A percentile compares a stretch with the other conserved stretches of the same genome.
Conservation (phyloP, 1,284 basidiomycete species). For the Tetrapyrgos nigripes region DNA sequence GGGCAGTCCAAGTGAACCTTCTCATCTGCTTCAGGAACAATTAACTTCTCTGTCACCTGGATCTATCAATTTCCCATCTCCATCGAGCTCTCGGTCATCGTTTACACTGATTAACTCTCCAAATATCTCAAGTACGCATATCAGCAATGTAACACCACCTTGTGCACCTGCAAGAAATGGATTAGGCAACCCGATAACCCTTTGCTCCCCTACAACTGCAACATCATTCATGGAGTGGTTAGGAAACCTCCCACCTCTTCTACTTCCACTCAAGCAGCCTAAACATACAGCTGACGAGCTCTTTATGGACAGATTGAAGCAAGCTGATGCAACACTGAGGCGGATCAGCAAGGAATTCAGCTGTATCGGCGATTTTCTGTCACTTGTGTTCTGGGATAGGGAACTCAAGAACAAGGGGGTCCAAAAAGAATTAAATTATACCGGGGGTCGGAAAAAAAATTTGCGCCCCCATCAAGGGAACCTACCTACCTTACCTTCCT, state of each 20-base stretch:
- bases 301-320: neutral
- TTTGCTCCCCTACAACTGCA: neutral
- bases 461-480: too few species aligned
- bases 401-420: too few species aligned
- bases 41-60: neutral
- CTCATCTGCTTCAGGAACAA: too few species aligned
- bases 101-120: neutral
- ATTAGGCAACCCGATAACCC: neutral
- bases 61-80: neutral
- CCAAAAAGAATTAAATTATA: too few species aligned
- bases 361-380: constrained; percentile 1
- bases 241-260: neutral
- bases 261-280: neutral
- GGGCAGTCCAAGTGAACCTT: too few species aligned
- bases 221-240: neutral
- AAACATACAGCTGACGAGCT: neutral
- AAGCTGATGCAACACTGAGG: neutral
- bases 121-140: neutral
- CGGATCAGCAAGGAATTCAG: neutral
- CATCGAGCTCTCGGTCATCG: neutral
- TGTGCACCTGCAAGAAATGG: neutral
- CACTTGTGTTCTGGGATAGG: neutral
- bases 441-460: too few species aligned
- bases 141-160: neutral
- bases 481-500: too few species aligned